Percentiles rank a stretch among this genome's conserved stretches.
Evolutionary conservation across 306 rosid species (phyloP).

Genomic region (Malus orientalis): DNA sequence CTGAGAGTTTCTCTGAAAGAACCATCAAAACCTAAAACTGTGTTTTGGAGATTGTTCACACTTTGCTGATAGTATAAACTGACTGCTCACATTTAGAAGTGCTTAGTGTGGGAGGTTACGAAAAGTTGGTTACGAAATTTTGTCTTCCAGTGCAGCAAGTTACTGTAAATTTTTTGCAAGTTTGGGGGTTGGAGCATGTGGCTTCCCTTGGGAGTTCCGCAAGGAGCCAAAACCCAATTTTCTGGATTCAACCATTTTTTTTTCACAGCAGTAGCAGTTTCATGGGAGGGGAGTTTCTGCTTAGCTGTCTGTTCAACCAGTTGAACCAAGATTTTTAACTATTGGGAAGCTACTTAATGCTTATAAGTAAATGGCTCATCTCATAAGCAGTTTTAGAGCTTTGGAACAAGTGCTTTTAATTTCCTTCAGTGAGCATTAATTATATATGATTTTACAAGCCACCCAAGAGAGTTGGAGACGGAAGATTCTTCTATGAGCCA

Average conservation of each 20-base stretch:
- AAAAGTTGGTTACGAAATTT: constrained; percentile 12
- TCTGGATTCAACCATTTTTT: constrained; percentile 3
- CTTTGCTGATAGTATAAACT: background rate
- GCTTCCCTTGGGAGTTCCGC: constrained; percentile 15
- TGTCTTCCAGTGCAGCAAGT: constrained; percentile 13
- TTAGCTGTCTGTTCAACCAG: background rate
- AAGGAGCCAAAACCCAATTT: background rate
- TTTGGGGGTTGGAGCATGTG: background rate
- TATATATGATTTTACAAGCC: background rate
- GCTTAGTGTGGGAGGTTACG: constrained; percentile 17
- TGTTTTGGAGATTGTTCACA: background rate
- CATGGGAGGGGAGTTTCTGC: constrained; percentile 11
- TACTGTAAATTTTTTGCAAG: background rate
- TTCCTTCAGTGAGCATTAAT: background rate
- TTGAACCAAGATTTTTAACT: background rate
- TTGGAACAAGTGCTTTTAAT: background rate
- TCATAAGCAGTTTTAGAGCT: background rate
- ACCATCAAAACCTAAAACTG: background rate
- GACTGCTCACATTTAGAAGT: background rate
- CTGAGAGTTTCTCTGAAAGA: background rate
- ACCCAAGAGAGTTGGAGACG: background rate
- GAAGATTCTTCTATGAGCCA: background rate
- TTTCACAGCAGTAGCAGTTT: background rate
- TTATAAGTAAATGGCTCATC: background rate
- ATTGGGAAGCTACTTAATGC: background rate